Conservation (phyloP, 495 filamentous ascomycete species). For the Opeltia flavorubescens region DNA sequence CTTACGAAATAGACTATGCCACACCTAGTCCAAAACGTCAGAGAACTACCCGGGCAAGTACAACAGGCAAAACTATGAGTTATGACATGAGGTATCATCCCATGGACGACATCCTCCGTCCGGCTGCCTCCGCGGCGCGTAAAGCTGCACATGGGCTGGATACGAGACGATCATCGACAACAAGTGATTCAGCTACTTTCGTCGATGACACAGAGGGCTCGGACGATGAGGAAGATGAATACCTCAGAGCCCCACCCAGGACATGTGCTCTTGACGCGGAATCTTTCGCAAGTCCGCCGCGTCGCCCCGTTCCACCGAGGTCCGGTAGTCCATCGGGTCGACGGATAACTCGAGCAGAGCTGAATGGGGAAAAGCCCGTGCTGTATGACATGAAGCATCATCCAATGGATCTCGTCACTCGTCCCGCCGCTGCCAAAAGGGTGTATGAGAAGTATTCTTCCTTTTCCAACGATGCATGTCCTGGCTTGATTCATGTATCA, state of each 20-base stretch:
- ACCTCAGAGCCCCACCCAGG: too few species aligned
- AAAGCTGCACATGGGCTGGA: background rate
- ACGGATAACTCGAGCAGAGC: background rate
- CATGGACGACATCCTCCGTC: slow-evolving; percentile 18
- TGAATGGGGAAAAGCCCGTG: background rate
- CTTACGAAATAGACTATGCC: background rate
- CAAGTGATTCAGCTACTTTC: background rate
- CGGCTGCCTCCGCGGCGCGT: slow-evolving; percentile 7
- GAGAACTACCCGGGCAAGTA: background rate
- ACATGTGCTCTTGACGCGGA: background rate
- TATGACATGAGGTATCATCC: slow-evolving; percentile 24
- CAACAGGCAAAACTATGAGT: background rate
- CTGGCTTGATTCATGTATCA: too few species aligned
- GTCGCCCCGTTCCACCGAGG: background rate
- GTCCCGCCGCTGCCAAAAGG: slow-evolving; percentile 9
- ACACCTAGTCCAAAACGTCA: background rate
- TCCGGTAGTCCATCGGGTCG: background rate
- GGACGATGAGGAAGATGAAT: too few species aligned
- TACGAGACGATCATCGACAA: background rate
- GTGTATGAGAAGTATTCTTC: background rate
- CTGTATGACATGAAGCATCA: slow-evolving; percentile 20
- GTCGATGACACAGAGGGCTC: background rate
- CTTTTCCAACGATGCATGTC: too few species aligned
- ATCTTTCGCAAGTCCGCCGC: background rate
- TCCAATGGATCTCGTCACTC: slow-evolving; percentile 17